Evolutionary conservation across 106 monocot genomes (phyloP), one percentile per base, ranked within the genome.

Genomic region (Hemerocallis citrina): DNA sequence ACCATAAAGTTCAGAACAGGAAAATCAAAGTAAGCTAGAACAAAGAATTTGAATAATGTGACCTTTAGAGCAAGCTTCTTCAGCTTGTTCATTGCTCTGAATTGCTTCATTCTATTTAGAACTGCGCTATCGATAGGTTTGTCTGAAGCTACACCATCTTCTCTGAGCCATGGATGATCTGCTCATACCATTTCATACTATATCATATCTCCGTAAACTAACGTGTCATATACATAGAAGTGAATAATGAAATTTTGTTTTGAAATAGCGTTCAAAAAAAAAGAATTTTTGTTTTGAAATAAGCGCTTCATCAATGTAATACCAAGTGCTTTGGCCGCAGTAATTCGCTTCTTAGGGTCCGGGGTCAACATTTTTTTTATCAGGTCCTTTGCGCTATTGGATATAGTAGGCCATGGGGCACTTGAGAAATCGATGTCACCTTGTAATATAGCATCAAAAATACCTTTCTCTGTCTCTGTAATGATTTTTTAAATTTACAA

Each of bases 61-160:
- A 91, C 91, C 74, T 83, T 86, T 23, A 91, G 50, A 4, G 91
- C 85, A 9, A 86, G 76, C 72, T 80, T 85, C 69, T 91, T 91
- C 15, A 91, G 35, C 72, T 91, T 91, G 76, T 86, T 91, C 86
- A 82, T 91, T 23, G 85, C 85, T 60, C 82, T 86, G 74, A 86
- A 86, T 52, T 91, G 91, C 72, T 76, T 91, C 91, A 91, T 77
- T 74, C 91, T 72, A 24, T 20, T 57, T 11, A 79, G 72, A 44
- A 91, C 85, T 45, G 85, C 91, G 42, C 79, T 91, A 30, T 79
- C 71, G 6, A 91, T 82, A 20, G 85, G 85, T 41, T 79, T 90
- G 62, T 76, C 73, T 0, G 90, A 68, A 23, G 85, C 90, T 16
- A 65, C 72, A 19, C 85, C 85, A 27, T 55, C 79, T 67, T 67